These are phyloP conservation scores for Candida sanyaensis DNA, from an alignment of 1,139 yeast species.

Conservation along the genomic window DNA sequence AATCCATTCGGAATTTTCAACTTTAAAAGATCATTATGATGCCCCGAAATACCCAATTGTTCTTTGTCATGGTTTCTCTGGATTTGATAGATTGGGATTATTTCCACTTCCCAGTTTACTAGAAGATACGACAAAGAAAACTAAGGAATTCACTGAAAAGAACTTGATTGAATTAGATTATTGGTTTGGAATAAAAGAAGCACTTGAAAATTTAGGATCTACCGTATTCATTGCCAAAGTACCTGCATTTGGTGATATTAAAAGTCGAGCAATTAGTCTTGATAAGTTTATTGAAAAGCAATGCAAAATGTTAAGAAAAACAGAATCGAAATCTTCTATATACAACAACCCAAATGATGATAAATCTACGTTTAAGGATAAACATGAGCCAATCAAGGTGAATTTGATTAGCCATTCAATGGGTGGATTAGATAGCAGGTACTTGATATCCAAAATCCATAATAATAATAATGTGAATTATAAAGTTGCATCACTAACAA, in stretches of 20 bases:
- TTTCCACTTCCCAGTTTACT: conserved; percentile 33
- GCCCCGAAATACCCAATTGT: conserved; percentile 64
- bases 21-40: conserved; percentile 24
- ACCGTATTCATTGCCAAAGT: conserved; percentile 74
- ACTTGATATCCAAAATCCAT: conserved; percentile 51
- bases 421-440: conserved; percentile 91
- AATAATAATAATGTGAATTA: conserved; percentile 42
- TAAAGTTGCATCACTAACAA: conserved; percentile 70
- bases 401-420: conserved; percentile 89
- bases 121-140: conserved; percentile 16
- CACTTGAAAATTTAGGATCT: conserved; percentile 62
- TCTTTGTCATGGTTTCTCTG: conserved; percentile 82
- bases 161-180: conserved; percentile 58
- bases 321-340: conserved; percentile 28
- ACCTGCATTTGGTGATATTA: conserved; percentile 79
- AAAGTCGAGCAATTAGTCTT: conserved; percentile 64
- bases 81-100: conserved; percentile 64
- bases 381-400: conserved; percentile 45
- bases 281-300: conserved; percentile 52
- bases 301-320: conserved; percentile 31
- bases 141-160: conserved; percentile 17
- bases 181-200: conserved; percentile 78
- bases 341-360: conserved; percentile 23
- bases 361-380: conserved; percentile 13
- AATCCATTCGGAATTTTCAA: conserved; percentile 10